Evolutionary conservation across 164 flowering plant genomes (phyloP), one percentile per base, ranked within the genome.

Genomic region (Stephania yunnanensis): DNA sequence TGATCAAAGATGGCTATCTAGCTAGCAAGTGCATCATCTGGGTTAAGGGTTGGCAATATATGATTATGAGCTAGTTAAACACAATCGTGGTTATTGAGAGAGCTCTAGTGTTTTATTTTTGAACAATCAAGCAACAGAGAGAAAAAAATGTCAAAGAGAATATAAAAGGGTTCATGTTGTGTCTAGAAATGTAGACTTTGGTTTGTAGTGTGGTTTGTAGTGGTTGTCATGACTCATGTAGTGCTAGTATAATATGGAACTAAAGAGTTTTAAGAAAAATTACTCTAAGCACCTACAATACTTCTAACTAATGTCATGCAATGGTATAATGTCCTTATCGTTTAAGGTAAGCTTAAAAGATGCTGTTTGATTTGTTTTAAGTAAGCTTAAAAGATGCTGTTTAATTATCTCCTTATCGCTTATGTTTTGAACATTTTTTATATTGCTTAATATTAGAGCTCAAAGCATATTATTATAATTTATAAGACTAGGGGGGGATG

Each of bases 141-240:
- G 15, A 50, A 2, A 58, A 58, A 58, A 58, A 6, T 58, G 20
- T 15, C 64, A 58, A 58, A 58, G 64, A 58, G 20, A 58, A 58
- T 55, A 58, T 15, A 19, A 1, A 12, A 58, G 12, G 12, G 55
- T 50, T 58, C 64, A 58, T 13, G 12, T 11, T 50, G 12, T 67
- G 42, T 17, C 17, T 5, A 25, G 30, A 25, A 36, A 36, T 12
- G 30, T 36, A 67, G 30, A 67, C 11, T 67, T 67, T 12, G 44
- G 30, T 36, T 67, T 67, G 36, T 67, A 68, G 71, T 68, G 71
- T 12, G 44, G 30, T 36, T 67, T 67, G 36, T 67, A 68, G 71
- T 68, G 71, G 71, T 31, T 42, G 71, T 2, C 46, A 68, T 68
- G 71, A 36, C 42, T 36, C 42, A 2, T 58, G 1, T 58, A 58